phyloP scores from a whole-genome alignment of 257 asterid species.

The Scutellaria galericulata region DNA sequence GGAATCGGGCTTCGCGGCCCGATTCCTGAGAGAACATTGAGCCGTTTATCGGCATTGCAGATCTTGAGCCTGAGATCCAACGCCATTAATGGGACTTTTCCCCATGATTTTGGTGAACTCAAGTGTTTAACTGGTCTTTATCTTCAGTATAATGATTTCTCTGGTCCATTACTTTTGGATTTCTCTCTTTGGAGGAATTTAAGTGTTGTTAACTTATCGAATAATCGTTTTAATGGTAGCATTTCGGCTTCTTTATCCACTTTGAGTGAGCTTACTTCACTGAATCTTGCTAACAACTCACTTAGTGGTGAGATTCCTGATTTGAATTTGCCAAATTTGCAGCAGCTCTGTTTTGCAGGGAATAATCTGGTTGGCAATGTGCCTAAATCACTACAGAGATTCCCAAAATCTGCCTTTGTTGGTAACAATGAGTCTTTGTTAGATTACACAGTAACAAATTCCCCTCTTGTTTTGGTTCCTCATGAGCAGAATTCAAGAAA shows the following conservation, averaged over 20 bases:
- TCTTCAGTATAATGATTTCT: conserved; percentile 72
- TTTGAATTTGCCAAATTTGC: conserved; percentile 55
- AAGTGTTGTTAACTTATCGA: conserved; percentile 55
- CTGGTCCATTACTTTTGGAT: conserved; percentile 70
- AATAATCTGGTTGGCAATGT: conserved; percentile 68
- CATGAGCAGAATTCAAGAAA: conserved; percentile 46
- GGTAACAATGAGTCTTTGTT: conserved; percentile 58
- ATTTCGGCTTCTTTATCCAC: conserved; percentile 60
- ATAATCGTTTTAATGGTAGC: conserved; percentile 60
- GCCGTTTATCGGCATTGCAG: conserved; percentile 82
- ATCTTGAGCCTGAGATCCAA: conserved; percentile 93
- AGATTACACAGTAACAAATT: conserved; percentile 42
- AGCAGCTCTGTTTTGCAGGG: conserved; percentile 55
- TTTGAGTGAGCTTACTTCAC: conserved; percentile 49
- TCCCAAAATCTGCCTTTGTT: conserved; percentile 61
- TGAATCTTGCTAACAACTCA: conserved; percentile 66
- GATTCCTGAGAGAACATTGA: conserved; percentile 62
- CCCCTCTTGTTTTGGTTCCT: conserved; percentile 59
- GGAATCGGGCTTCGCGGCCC: conserved; percentile 86
- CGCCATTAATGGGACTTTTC: conserved; percentile 66
- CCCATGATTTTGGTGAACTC: conserved; percentile 61
- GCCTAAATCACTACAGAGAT: conserved; percentile 64
- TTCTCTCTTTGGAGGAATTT: conserved; percentile 70
- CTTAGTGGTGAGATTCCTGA: conserved; percentile 65
- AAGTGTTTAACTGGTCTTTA: conserved; percentile 67